Percentiles rank a stretch among this genome's conserved stretches.
These are phyloP conservation scores for Pulveroboletus sp. DNA, from an alignment of 768 basidiomycete genomes.

Conservation along the genomic window DNA sequence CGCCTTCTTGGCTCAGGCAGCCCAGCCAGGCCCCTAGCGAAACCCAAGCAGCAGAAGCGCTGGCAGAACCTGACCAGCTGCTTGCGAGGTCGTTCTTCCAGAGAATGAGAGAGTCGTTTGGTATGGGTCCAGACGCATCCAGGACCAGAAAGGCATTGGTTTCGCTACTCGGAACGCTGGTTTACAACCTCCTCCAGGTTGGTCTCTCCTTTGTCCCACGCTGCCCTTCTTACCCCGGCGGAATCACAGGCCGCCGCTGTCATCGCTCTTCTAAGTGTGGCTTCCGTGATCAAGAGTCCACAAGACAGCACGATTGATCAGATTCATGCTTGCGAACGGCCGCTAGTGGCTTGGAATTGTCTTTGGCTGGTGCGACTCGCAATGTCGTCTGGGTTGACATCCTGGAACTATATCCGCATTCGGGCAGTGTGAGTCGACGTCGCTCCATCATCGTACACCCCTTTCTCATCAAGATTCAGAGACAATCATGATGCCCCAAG, in stretches of 20 bases:
- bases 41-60: constrained; percentile 1
- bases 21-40: constrained; percentile 18
- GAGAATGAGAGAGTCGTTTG: constrained; percentile 41
- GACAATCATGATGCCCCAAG: constrained; percentile 23
- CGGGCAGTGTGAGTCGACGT: constrained; percentile 32
- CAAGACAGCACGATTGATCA: constrained; percentile 41
- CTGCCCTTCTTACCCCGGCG: constrained; percentile 1
- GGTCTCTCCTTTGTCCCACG: constrained; percentile 12
- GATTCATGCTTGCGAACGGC: constrained; percentile 61
- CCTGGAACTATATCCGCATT: constrained; percentile 51
- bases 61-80: constrained; percentile 3
- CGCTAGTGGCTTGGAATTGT: constrained; percentile 64
- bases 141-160: constrained; percentile 52
- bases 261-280: constrained; percentile 47
- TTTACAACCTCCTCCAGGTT: constrained; percentile 56
- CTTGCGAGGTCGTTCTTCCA: constrained; percentile 19
- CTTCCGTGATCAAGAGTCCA: constrained; percentile 47
- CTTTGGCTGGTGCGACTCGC: constrained; percentile 59
- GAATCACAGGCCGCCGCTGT: constrained; percentile 48
- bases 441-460: background rate
- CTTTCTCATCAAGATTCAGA: constrained; percentile 15
- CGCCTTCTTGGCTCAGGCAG: constrained; percentile 23
- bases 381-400: constrained; percentile 46
- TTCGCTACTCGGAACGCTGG: constrained; percentile 48
- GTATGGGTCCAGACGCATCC: constrained; percentile 52